phyloP scores from a whole-genome alignment of 805 yeast species.

The Suhomyces faveliae region DNA sequence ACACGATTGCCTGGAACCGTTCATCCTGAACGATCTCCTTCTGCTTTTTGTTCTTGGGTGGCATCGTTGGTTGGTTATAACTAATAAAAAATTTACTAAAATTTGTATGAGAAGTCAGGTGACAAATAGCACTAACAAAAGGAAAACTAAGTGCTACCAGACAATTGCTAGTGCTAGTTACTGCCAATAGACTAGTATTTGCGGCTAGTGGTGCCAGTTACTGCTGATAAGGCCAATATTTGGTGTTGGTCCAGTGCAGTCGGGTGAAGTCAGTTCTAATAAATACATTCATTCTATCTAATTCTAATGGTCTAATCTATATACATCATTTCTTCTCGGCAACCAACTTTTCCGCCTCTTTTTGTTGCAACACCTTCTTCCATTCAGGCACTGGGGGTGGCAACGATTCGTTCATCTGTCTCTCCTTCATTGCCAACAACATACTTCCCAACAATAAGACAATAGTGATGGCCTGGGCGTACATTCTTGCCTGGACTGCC shows the following conservation, averaged over 20 bases:
- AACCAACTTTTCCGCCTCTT: constrained; percentile 10
- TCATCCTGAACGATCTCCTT: constrained; percentile 65
- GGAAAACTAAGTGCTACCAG: too few relatives aligned
- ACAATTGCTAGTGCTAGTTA: too few relatives aligned
- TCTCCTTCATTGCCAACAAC: constrained; percentile 27
- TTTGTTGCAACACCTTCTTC: constrained; percentile 19
- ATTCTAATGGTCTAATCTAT: too few relatives aligned
- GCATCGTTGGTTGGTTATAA: constrained; percentile 25
- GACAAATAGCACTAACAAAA: too few relatives aligned
- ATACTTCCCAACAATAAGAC: constrained; percentile 27
- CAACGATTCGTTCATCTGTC: constrained; percentile 19
- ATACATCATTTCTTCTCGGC: background rate
- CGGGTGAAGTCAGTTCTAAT: background rate
- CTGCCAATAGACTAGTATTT: too few relatives aligned
- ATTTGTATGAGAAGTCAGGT: background rate
- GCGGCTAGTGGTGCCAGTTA: too few relatives aligned
- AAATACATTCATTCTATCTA: background rate
- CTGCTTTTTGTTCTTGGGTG: constrained; percentile 50
- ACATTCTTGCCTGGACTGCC: constrained; percentile 30
- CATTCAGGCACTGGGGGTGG: constrained; percentile 26
- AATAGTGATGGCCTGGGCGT: constrained; percentile 29
- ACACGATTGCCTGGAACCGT: constrained; percentile 87
- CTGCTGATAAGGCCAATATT: too few relatives aligned
- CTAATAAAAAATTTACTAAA: background rate
- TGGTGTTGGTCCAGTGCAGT: background rate